Percentiles rank a stretch among this genome's conserved stretches.
Evolutionary conservation across 495 filamentous ascomycete species (phyloP).

Genomic region (Neurospora sp.): DNA sequence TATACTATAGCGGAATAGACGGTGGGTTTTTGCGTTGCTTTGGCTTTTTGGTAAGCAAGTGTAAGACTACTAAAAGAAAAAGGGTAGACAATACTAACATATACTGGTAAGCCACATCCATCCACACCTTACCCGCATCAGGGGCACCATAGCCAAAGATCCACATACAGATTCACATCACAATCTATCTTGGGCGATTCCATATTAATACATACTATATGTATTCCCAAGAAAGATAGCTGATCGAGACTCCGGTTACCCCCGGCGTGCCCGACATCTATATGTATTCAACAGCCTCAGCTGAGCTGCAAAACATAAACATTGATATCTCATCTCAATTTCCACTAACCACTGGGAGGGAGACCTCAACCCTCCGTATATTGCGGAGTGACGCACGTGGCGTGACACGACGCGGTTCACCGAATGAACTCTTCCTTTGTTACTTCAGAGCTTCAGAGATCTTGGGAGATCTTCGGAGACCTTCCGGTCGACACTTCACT

Average conservation of each 20-base stretch:
- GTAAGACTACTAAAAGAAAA: neutral
- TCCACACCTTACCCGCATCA: neutral
- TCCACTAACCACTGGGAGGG: neutral
- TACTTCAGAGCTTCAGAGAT: neutral
- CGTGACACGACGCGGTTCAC: neutral
- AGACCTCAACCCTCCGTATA: neutral
- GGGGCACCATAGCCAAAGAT: neutral
- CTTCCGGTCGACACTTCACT: neutral
- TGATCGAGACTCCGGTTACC: neutral
- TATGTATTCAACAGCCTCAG: neutral
- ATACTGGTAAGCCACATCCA: neutral
- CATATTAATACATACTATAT: neutral
- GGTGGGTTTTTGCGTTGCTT: neutral
- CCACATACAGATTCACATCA: neutral
- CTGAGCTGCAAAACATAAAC: neutral
- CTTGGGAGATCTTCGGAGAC: neutral
- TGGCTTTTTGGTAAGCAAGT: neutral
- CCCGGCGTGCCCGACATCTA: neutral
- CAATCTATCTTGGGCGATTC: neutral
- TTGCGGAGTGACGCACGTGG: neutral
- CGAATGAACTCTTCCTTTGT: neutral
- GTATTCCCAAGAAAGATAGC: neutral
- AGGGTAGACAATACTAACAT: neutral
- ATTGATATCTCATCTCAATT: neutral
- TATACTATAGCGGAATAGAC: neutral